Evolutionary conservation across 148 eudicot species (phyloP).

Genomic region (Gaultheria prostrata): DNA sequence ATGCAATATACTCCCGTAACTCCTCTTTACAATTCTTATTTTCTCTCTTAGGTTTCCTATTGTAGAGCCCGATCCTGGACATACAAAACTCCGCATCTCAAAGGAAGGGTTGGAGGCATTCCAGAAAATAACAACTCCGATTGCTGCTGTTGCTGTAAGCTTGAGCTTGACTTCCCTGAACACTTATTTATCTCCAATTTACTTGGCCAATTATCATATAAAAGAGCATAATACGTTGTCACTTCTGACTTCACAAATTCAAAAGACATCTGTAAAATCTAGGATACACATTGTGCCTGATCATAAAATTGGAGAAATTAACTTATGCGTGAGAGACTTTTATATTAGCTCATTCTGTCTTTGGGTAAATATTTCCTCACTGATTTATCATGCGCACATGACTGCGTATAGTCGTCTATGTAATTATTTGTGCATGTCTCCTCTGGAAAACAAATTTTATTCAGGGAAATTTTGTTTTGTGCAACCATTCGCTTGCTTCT

Average conservation of each 20-base stretch:
- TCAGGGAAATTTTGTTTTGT: background rate
- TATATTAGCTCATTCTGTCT: background rate
- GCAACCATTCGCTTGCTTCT: background rate
- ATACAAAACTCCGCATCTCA: constrained; percentile 83
- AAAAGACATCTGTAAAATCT: background rate
- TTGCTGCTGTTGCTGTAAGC: constrained; percentile 97
- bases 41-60: constrained; percentile 70
- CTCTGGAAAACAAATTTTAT: background rate
- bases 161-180: constrained; percentile 8
- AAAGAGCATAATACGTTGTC: background rate
- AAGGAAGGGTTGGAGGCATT: constrained; percentile 90
- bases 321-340: background rate
- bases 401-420: background rate
- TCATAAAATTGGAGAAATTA: background rate
- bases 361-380: background rate
- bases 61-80: constrained; percentile 93
- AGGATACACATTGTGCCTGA: background rate
- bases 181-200: background rate
- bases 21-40: constrained; percentile 6
- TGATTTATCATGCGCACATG: background rate
- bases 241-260: constrained; percentile 1
- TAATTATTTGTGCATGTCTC: background rate
- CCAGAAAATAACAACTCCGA: constrained; percentile 66
- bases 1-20: background rate
- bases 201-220: background rate